Percentiles rank a stretch among this genome's conserved stretches.
These are phyloP conservation scores for Circinella minor DNA, from an alignment of 371 early-diverging fungal species.

Conservation along the genomic window DNA sequence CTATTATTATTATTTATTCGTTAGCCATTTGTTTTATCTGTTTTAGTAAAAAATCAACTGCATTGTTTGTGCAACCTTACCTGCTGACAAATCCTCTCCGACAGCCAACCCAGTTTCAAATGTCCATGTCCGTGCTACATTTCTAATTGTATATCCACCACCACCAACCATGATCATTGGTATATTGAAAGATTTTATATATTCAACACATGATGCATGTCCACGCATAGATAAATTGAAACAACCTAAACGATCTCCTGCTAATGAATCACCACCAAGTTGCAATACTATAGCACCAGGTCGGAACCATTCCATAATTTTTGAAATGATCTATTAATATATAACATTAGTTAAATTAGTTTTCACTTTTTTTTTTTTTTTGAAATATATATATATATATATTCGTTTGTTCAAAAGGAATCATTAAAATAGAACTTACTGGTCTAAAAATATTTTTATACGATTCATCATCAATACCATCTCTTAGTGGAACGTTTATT, in stretches of 20 bases:
- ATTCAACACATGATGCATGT: slow-evolving; percentile 89
- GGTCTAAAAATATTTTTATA: slow-evolving; percentile 82
- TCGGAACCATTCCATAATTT: slow-evolving; percentile 87
- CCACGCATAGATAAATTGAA: slow-evolving; percentile 93
- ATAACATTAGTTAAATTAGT: not conserved
- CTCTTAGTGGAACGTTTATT: slow-evolving; percentile 94
- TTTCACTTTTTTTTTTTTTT: too few relatives aligned
- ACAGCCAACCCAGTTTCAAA: slow-evolving; percentile 93
- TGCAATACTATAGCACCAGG: slow-evolving; percentile 97
- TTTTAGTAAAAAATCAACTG: not conserved
- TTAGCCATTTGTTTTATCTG: too few relatives aligned
- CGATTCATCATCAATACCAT: slow-evolving; percentile 93
- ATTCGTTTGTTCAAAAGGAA: too few relatives aligned
- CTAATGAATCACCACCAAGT: slow-evolving; percentile 98
- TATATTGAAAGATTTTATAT: slow-evolving; percentile 85
- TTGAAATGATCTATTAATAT: slow-evolving; percentile 25
- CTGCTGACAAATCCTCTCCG: slow-evolving; percentile 57
- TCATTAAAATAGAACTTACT: slow-evolving; percentile 22
- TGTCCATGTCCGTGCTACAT: slow-evolving; percentile 95
- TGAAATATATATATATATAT: too few relatives aligned
- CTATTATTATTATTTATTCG: not conserved
- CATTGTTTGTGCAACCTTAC: slow-evolving; percentile 12
- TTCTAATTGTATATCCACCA: slow-evolving; percentile 97
- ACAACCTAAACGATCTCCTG: slow-evolving; percentile 97
- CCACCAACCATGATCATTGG: slow-evolving; percentile 96